These are phyloP conservation scores for Podochytrium sp. DNA, from an alignment of 192 early-diverging fungal species.

Conservation along the genomic window DNA sequence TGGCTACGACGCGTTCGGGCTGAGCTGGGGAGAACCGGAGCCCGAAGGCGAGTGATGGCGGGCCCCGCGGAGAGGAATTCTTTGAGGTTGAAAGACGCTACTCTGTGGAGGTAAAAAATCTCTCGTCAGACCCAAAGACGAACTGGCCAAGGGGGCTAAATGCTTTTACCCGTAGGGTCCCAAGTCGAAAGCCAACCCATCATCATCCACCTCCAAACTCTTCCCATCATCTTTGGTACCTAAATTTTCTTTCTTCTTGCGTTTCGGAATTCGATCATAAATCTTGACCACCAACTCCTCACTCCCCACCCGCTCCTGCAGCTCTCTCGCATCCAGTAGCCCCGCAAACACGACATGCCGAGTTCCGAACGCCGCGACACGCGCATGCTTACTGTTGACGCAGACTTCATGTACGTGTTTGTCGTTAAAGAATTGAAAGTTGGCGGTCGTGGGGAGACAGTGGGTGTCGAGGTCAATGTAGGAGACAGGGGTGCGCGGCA, in stretches of 20 bases:
- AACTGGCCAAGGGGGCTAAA: background rate
- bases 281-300: constrained; percentile 6
- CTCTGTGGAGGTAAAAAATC: background rate
- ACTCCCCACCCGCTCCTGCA: background rate
- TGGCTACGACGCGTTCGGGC: background rate
- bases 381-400: background rate
- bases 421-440: constrained; percentile 19
- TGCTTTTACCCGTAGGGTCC: background rate
- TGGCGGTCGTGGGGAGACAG: background rate
- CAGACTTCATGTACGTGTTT: background rate
- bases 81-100: background rate
- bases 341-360: constrained; percentile 12
- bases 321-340: background rate
- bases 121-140: no score
- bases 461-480: background rate
- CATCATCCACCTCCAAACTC: background rate
- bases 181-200: background rate
- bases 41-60: background rate
- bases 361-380: background rate
- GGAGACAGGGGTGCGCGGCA: constrained; percentile 1
- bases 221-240: background rate
- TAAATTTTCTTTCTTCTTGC: background rate
- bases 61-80: background rate
- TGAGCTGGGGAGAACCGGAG: background rate
- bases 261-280: constrained; percentile 22